These are phyloP conservation scores for Aureobasidium sp. DNA, from an alignment of 2,329 filamentous ascomycete species.

Conservation along the genomic window DNA sequence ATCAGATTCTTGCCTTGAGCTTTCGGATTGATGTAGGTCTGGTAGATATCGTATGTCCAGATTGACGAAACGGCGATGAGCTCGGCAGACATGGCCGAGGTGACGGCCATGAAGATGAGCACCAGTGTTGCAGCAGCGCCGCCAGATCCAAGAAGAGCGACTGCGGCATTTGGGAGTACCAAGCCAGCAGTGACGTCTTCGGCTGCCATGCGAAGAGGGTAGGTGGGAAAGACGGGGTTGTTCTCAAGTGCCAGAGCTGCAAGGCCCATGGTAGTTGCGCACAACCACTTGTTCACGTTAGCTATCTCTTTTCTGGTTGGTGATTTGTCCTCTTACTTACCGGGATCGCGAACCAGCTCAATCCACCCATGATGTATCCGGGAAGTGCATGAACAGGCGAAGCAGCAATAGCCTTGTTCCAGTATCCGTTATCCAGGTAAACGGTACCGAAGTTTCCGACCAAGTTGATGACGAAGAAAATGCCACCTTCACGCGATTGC, in stretches of 20 bases:
- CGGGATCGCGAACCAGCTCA: conserved; percentile 92
- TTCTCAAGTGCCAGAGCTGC: conserved; percentile 72
- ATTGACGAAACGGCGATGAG: conserved; percentile 84
- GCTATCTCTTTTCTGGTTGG: neutral
- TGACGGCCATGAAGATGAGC: conserved; percentile 86
- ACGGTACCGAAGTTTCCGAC: conserved; percentile 73
- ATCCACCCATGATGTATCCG: conserved; percentile 78
- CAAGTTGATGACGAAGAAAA: conserved; percentile 79
- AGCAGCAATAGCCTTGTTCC: conserved; percentile 89
- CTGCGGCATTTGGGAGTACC: conserved; percentile 77
- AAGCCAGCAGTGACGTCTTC: conserved; percentile 75
- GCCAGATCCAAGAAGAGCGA: conserved; percentile 73
- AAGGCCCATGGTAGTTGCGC: conserved; percentile 81
- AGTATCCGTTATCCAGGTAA: conserved; percentile 51
- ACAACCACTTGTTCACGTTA: conserved; percentile 53
- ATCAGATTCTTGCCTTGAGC: conserved; percentile 73
- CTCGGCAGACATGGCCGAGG: conserved; percentile 73
- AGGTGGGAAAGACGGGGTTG: conserved; percentile 65
- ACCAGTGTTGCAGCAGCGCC: conserved; percentile 73
- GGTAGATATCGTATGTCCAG: conserved; percentile 78
- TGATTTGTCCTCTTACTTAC: no score
- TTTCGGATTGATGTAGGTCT: conserved; percentile 73
- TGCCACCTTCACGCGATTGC: conserved; percentile 69
- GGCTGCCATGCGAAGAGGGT: conserved; percentile 61
- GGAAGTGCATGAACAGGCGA: conserved; percentile 78